A percentile compares a stretch with the other conserved stretches of the same genome.
These are phyloP conservation scores for Aquanectria penicillioides DNA, from an alignment of 2,329 filamentous ascomycete genomes.

Conservation along the genomic window DNA sequence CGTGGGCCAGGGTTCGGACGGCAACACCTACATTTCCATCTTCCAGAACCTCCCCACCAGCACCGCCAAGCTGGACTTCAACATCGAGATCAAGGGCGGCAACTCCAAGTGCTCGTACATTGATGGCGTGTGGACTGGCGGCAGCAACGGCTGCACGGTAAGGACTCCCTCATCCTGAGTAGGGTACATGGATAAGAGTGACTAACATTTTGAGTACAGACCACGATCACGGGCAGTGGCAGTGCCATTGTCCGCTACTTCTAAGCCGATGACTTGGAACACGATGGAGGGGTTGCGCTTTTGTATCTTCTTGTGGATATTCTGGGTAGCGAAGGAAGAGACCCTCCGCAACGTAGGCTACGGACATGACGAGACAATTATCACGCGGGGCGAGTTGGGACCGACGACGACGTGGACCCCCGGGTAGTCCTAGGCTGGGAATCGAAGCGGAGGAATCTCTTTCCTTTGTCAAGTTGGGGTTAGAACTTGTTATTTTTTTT, in stretches of 20 bases:
- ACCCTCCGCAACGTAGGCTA: slow-evolving; percentile 31
- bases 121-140: slow-evolving; percentile 69
- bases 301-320: slow-evolving; percentile 51
- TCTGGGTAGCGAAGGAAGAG: slow-evolving; percentile 39
- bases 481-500: slow-evolving; percentile 33
- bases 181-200: not conserved
- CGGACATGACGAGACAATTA: slow-evolving; percentile 29
- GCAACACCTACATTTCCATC: slow-evolving; percentile 82
- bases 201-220: slow-evolving; percentile 49
- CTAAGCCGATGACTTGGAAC: slow-evolving; percentile 31
- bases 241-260: slow-evolving; percentile 58
- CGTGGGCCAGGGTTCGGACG: slow-evolving; percentile 72
- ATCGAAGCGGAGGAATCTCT: slow-evolving; percentile 24
- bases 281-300: slow-evolving; percentile 36
- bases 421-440: slow-evolving; percentile 10
- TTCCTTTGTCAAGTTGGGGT: slow-evolving; percentile 34
- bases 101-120: slow-evolving; percentile 70
- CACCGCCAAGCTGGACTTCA: slow-evolving; percentile 76
- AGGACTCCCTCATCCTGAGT: slow-evolving; percentile 49
- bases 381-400: slow-evolving; percentile 22
- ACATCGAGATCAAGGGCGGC: slow-evolving; percentile 78
- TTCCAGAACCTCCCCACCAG: slow-evolving; percentile 86
- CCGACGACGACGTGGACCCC: slow-evolving; percentile 13
- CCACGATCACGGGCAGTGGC: slow-evolving; percentile 53
- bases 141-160: slow-evolving; percentile 81